These are phyloP conservation scores for Boletus rufocinnamomeus DNA, from an alignment of 768 basidiomycete genomes.

Conservation along the genomic window DNA sequence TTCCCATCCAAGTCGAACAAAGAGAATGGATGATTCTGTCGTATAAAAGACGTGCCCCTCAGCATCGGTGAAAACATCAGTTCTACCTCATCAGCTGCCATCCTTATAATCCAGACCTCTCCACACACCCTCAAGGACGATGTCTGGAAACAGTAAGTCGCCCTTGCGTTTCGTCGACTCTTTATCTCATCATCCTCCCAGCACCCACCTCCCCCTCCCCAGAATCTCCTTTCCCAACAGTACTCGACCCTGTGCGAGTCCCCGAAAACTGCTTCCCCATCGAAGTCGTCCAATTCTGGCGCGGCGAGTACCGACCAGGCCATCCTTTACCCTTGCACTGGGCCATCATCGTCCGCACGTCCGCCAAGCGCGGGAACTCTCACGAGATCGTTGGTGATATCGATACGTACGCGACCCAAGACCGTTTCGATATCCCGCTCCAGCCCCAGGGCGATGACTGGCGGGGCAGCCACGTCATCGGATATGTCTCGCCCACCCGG, in stretches of 20 bases:
- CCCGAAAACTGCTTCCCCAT: conserved; percentile 21
- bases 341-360: conserved; percentile 29
- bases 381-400: conserved; percentile 33
- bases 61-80: neutral
- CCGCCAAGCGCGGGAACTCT: conserved; percentile 21
- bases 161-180: neutral
- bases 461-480: conserved; percentile 31
- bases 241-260: conserved; percentile 23
- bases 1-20: neutral
- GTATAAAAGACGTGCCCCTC: neutral
- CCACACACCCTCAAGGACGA: neutral
- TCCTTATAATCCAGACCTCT: neutral
- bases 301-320: conserved; percentile 20
- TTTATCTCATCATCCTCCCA: conserved; percentile 1
- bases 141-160: conserved; percentile 6
- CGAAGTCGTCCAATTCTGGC: conserved; percentile 34
- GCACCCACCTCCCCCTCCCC: neutral
- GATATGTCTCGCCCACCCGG: conserved; percentile 20
- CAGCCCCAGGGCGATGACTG: conserved; percentile 15
- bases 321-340: conserved; percentile 31
- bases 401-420: conserved; percentile 22
- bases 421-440: conserved; percentile 19
- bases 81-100: neutral
- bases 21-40: neutral
- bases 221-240: neutral